These are phyloP conservation scores for Dendrocalamus latiflorus DNA, from an alignment of 202 grass and related monocot genomes.

Conservation along the genomic window DNA sequence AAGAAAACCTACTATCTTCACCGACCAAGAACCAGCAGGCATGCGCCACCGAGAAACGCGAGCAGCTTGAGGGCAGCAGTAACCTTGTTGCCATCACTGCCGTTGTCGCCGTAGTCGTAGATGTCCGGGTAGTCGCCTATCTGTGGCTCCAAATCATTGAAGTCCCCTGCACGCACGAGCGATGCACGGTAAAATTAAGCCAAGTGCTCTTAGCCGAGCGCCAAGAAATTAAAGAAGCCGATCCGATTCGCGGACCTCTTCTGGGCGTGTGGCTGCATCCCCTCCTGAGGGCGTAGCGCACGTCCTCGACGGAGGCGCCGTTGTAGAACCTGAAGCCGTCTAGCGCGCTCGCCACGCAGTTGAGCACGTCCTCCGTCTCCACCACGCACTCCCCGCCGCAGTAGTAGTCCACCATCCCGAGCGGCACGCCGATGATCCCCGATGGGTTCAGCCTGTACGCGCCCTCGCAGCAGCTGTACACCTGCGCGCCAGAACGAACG, in stretches of 20 bases:
- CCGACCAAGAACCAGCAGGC: constrained; percentile 8
- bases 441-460: constrained; percentile 33
- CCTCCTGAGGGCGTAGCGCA: too few species aligned
- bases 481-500: constrained; percentile 6
- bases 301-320: constrained; percentile 52
- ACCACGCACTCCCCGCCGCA: constrained; percentile 62
- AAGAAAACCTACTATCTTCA: too few species aligned
- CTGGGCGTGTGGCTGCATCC: constrained; percentile 32
- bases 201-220: too few species aligned
- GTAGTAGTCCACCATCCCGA: constrained; percentile 36
- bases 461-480: constrained; percentile 60
- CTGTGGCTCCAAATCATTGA: constrained; percentile 37
- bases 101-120: constrained; percentile 15
- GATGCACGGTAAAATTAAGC: too few species aligned
- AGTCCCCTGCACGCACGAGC: constrained; percentile 45
- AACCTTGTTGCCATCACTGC: neutral
- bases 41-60: neutral
- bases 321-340: constrained; percentile 60
- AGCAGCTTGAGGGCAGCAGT: neutral
- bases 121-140: constrained; percentile 32
- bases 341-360: constrained; percentile 46
- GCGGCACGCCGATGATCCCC: constrained; percentile 41
- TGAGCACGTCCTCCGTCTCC: constrained; percentile 67
- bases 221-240: too few species aligned
- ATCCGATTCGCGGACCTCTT: constrained; percentile 16